Base-by-base conservation (phyloP, 108 stramenopile species). In the Aurantiochytrium sp. region DNA sequence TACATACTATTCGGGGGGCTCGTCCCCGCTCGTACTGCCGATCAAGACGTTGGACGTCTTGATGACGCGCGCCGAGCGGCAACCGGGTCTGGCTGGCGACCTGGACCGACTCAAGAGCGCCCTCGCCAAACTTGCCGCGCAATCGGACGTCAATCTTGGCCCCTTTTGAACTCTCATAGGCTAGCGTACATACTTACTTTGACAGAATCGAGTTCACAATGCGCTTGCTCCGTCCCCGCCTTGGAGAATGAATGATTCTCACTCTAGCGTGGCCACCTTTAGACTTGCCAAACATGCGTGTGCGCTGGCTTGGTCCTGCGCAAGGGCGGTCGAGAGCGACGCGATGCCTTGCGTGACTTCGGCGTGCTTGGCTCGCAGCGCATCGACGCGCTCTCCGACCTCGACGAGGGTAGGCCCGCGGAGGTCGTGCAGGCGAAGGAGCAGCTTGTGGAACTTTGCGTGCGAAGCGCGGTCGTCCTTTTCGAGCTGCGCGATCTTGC, bases 11-110 rank as follows among this genome's bases (percentile, higher is more conserved):
- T 0, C 32, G 19, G 59, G 19, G 34, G 24, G 1, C 32, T 1
- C 1, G 8, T 65, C 59, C 6, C 59, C 2, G 6, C 10, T 65
- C 10, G 27, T 65, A 12, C 59, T 65, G 8, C 59, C 59, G 34
- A 65, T 65, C 59, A 65, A 65, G 19, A 65, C 59, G 59, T 65
- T 65, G 59, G 59, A 65, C 59, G 19, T 65, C 19, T 65, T 65
- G 59, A 65, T 65, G 8, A 65, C 59, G 59, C 59, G 59, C 34
- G 27, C 32, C 34, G 32, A 34, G 59, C 15, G 19, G 24, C 59
- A 34, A 10, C 24, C 59, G 10, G 59, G 19, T 34, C 59, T 65
- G 8, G 15, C 15, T 27, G 59, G 1, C 19, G 59, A 27, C 34
- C 32, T 65, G 22, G 59, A 65, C 27, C 15, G 59, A 2, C 34